A percentile compares a stretch with the other conserved stretches of the same genome.
Evolutionary conservation across 441 rosid species (phyloP).

Genomic region (Erysimum pusillum): DNA sequence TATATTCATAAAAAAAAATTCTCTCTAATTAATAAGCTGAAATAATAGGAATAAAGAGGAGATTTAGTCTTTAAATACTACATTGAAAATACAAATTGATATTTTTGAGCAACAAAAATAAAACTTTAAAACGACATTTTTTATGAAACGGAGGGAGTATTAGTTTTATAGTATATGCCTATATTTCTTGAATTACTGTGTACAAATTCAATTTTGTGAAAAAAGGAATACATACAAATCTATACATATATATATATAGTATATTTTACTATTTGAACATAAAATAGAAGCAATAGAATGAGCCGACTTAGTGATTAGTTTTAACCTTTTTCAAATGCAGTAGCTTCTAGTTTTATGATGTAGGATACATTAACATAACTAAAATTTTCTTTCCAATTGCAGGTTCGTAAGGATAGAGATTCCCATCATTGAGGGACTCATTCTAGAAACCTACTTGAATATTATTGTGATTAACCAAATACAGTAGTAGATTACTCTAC

Average conservation of each 20-base stretch:
- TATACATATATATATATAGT: background rate
- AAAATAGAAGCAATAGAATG: background rate
- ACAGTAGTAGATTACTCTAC: background rate
- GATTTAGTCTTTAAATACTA: too few species aligned
- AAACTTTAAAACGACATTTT: too few species aligned
- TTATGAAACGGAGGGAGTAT: too few species aligned
- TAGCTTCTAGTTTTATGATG: background rate
- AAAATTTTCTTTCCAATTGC: background rate
- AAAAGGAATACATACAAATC: background rate
- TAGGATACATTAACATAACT: background rate
- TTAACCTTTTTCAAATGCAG: background rate
- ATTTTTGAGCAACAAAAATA: too few species aligned
- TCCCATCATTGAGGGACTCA: constrained; percentile 9
- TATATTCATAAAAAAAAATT: too few species aligned
- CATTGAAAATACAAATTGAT: too few species aligned
- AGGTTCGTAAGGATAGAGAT: constrained; percentile 4
- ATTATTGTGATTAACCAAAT: constrained; percentile 1
- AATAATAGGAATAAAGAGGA: too few species aligned
- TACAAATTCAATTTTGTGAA: background rate
- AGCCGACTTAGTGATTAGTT: background rate
- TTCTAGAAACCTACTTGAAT: constrained; percentile 13
- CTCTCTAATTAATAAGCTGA: too few species aligned
- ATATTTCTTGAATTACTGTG: background rate
- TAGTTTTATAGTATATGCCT: background rate
- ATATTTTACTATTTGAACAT: background rate